Evolutionary conservation across 2,329 filamentous ascomycete genomes (phyloP), one percentile per base, ranked within the genome.

Genomic region (Penicillium capsulatum): DNA sequence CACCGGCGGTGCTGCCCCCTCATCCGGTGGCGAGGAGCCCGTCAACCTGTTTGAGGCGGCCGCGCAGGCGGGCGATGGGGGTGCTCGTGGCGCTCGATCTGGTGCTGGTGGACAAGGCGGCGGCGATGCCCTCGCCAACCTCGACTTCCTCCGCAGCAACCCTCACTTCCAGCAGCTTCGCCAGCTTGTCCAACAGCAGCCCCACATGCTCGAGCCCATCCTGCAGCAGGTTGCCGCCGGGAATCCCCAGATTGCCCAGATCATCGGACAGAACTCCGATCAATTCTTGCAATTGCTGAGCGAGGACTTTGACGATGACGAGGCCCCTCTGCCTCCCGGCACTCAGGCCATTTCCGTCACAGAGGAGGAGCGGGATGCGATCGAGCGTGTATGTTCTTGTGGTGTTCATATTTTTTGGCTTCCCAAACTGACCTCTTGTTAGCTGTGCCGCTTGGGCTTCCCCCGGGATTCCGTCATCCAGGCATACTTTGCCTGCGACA

Each of bases 401-500:
- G n/a, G n/a, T n/a, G n/a, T n/a, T n/a, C n/a, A n/a, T n/a, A n/a
- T n/a, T n/a, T n/a, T n/a, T n/a, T n/a, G n/a, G n/a, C n/a, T n/a
- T n/a, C n/a, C n/a, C n/a, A n/a, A n/a, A 35, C 42, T 30, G 22
- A 36, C 24, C n/a, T 2, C 33, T 19, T 36, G 47, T 15, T 36
- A 94, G 86, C 75, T 98, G 60, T 95, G 88, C 70, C 84, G 86
- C 49, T 81, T 98, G 31, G 92, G 92, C 24, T 98, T 98, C 64
- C 82, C 91, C 57, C 83, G 90, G 44, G 89, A 97, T 55, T 80
- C 89, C 55, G 92, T 92, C 36, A 95, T 97, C 53, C 91, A 98
- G 70, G 92, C 92, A 17, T 98, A 97, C 71, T 98, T 98, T 64
- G 92, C 92, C 22, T 98, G 92, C 67, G 92, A 98, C 69, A 98